Base-by-base conservation (phyloP, 2,329 filamentous ascomycete genomes). In the Xylaria sp. region DNA sequence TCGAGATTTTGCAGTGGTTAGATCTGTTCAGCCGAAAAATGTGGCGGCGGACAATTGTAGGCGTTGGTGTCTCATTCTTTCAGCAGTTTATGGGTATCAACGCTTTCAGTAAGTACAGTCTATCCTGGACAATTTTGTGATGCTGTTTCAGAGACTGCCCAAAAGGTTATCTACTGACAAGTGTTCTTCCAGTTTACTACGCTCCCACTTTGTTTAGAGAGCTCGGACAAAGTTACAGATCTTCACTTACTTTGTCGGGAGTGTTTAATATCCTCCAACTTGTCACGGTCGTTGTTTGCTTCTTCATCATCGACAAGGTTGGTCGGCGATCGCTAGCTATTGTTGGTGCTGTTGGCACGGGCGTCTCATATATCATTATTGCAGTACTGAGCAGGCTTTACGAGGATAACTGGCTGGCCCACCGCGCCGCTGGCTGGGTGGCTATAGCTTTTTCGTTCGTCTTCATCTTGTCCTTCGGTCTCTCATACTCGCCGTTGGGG, bases 391-490 rank as follows among this genome's bases (percentile, higher is more conserved):
- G 7, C 5, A 31, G 56, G 5, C 5, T 50, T 7, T 59, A 39
- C 11, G 11, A 22, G 13, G n/a, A 50, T 13, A 36, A 39, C 15
- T 59, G 56, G 56, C 6, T 36, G 2, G 10, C 7, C 5, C 56
- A 59, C 20, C 2, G 5, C 1, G 22, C 5, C 13, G 22, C 20
- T n/a, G 44, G 20, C 1, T 59, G 44, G 56, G 44, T 50, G 1
- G 50, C 10, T 6, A n/a, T 58, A 6, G 39, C 42, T 1, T 58
- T 58, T 15, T n/a, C 29, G 1, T 58, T 58, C 29, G 2, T 58
- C 11, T 89, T 88, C 73, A 89, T 89, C 82, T 74, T 87, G 44
- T 77, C 80, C 1, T 91, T 90, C 66, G 88, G 87, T 1, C 84
- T 82, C 0, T 84, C 83, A 0, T 90, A 86, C 85, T 85, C 84